Evolutionary conservation across 345 rosid genomes (phyloP).

Genomic region (Salix exigua): DNA sequence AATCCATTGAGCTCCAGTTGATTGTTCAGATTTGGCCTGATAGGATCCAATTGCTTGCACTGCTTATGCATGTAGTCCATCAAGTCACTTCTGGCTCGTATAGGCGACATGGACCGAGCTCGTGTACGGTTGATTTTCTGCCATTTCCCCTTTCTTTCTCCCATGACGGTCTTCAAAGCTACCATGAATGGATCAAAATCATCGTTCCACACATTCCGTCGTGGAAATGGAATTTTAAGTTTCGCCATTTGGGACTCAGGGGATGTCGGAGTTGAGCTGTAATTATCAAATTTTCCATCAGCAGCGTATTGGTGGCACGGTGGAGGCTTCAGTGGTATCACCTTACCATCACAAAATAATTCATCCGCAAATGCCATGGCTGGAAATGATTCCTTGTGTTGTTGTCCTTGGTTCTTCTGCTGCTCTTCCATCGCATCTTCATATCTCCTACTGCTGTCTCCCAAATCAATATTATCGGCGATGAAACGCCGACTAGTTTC

Average conservation of each 20-base stretch:
- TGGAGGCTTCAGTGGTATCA: slow-evolving; percentile 46
- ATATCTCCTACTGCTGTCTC: no score
- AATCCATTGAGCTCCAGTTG: no score
- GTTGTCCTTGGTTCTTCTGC: background rate
- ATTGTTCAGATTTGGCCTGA: no score
- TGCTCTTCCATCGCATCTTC: background rate
- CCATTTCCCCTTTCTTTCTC: slow-evolving; percentile 11
- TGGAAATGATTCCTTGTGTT: slow-evolving; percentile 23
- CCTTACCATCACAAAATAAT: slow-evolving; percentile 42
- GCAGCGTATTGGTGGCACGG: slow-evolving; percentile 23
- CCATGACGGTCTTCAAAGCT: slow-evolving; percentile 46
- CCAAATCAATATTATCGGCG: background rate
- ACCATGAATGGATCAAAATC: slow-evolving; percentile 56
- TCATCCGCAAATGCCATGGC: slow-evolving; percentile 60
- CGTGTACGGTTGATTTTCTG: slow-evolving; percentile 19
- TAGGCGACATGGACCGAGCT: slow-evolving; percentile 34
- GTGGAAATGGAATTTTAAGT: slow-evolving; percentile 23
- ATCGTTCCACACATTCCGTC: slow-evolving; percentile 44
- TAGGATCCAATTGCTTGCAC: background rate
- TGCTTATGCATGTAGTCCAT: background rate
- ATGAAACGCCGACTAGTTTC: slow-evolving; percentile 25
- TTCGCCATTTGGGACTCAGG: slow-evolving; percentile 13
- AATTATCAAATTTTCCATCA: background rate
- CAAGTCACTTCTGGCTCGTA: background rate
- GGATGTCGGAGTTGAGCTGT: slow-evolving; percentile 10